Evolutionary conservation across 192 early-diverging fungal genomes (phyloP).

Genomic region (Coemansia javaensis): DNA sequence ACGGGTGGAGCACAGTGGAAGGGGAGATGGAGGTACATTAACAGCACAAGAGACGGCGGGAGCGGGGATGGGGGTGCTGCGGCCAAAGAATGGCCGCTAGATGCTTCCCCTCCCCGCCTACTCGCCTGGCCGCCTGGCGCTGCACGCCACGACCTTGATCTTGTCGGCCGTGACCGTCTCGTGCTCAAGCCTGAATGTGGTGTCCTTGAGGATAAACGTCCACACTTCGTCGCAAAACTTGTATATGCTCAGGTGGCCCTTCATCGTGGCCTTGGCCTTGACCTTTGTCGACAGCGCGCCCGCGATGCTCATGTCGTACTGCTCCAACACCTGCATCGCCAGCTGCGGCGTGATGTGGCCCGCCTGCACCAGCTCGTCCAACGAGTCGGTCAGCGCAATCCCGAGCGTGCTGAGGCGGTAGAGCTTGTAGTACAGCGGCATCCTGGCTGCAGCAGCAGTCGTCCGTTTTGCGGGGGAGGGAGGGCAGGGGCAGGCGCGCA

Average conservation of each 20-base stretch:
- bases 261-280: conserved; percentile 73
- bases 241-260: conserved; percentile 78
- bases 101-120: conserved; percentile 1
- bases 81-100: too few species aligned
- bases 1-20: too few species aligned
- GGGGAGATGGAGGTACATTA: too few species aligned
- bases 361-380: conserved; percentile 91
- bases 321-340: conserved; percentile 84
- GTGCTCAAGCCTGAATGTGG: conserved; percentile 84
- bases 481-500: too few species aligned
- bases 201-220: conserved; percentile 88
- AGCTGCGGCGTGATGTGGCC: conserved; percentile 87
- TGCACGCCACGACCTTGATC: conserved; percentile 95
- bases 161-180: conserved; percentile 78
- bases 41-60: too few species aligned
- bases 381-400: conserved; percentile 86
- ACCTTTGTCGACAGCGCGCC: conserved; percentile 82
- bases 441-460: too few species aligned
- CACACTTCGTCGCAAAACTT: conserved; percentile 97
- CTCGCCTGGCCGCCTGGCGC: conserved; percentile 69
- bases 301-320: conserved; percentile 72
- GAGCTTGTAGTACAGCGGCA: conserved; percentile 67
- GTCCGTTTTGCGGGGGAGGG: too few species aligned
- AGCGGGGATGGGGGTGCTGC: too few species aligned
- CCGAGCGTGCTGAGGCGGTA: conserved; percentile 79